Evolutionary conservation across 2,329 filamentous ascomycete species (phyloP), one percentile per base, ranked within the genome.

Genomic region (Myriangium duriaei): DNA sequence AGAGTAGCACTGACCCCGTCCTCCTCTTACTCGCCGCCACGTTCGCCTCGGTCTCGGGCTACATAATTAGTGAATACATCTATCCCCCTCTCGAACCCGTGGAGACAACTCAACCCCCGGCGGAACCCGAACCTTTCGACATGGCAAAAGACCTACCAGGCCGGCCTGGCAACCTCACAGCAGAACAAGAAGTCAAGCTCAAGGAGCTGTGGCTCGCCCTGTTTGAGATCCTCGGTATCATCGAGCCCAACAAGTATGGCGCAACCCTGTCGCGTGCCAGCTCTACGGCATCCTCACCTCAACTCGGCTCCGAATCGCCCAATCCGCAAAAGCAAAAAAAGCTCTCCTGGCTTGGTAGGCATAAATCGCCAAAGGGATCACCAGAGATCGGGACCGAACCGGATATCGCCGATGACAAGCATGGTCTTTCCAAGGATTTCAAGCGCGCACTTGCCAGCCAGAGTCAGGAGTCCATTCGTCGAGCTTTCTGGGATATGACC

Each of bases 401-500:
- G 15, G 71, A 76, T 10, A 64, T 67, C 3, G 82, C 45, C 33
- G 57, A 95, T 40, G 91, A 98, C 64, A 98, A 96, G 64, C 88
- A 92, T 57, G 87, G 86, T 32, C 82, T 91, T 59, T 81, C 74
- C 26, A 91, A 88, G 60, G 77, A 86, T 34, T 95, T 86, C 60
- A 74, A 84, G 49, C 76, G 88, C 29, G 84, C 85, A 0, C 61
- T 98, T 7, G 78, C 80, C 34, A 83, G 72, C 42, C 72, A 81
- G 51, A 71, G 76, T 1, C 83, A 88, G 0, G 84, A 92, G 51
- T 71, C 80, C 30, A 74, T 98, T 47, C 76, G 86, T 37, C 67
- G 70, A 11, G 79, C 86, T 0, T 81, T 96, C 54, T 96, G 91
- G 91, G 72, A 66, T 48, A 93, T 95, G 85, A 74, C 88, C 42